Base-by-base conservation (phyloP, 148 eudicot genomes). In the Drosera capensis region DNA sequence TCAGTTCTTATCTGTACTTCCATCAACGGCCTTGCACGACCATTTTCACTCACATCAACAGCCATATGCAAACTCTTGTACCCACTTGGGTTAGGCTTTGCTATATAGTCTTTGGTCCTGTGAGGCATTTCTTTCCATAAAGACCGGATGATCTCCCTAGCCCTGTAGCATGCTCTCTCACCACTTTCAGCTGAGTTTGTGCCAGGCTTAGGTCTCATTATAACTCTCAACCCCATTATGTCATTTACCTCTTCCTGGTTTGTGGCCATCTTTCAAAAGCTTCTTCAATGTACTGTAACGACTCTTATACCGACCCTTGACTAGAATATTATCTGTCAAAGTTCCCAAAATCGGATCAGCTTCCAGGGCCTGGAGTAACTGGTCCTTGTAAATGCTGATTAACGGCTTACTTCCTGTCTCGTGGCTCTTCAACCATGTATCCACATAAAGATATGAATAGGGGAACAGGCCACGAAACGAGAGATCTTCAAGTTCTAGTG, bases 211-310 rank as follows among this genome's bases (percentile, higher is more conserved):
- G 90, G 90, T 49, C 52, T 68, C 40, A 90, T 49, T 51, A 90
- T 64, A 13, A 90, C 87, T 63, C 97, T 68, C 56, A 90, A 54
- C 14, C 87, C 97, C 62, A 84, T 59, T 44, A 90, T 71, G 63
- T 90, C 97, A 64, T 90, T 61, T 39, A 90, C 93, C 59, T 90
- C 93, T 61, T 90, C n/a, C 93, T 37, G 95, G 93, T 26, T 71
- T 75, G 46, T 93, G 93, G 4, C 97, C 95, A 59, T 84, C 95
- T 67, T 64, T 83, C 49, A 90, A 45, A 47, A 90, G 81, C 59
- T 90, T 90, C 73, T 90, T 90, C 97, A 90, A 83, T 40, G 97
- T 90, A 71, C 95, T 90, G 40, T 80, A 90, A 20, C 81, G 93
- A 57, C 81, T 90, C 66, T 90, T 90, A 52, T 78, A 90, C n/a